Percentiles rank a stretch among this genome's conserved stretches.
phyloP scores from a whole-genome alignment of 768 basidiomycete genomes.

The Boletus pseudo-olivaceus region DNA sequence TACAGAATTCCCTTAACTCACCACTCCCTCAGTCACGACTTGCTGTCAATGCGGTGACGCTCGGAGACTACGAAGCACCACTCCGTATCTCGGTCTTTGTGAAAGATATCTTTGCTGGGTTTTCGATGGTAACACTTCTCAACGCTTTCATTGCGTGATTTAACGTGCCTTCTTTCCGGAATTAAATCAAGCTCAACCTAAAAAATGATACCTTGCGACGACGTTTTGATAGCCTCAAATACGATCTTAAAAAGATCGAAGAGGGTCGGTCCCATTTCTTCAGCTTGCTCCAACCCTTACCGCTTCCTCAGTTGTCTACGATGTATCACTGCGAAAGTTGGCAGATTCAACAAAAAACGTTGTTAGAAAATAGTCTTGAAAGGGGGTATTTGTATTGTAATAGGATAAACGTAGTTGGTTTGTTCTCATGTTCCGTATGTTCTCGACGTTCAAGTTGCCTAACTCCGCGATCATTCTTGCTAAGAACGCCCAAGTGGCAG shows the following conservation, averaged over 20 bases:
- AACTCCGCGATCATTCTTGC: constrained; percentile 22
- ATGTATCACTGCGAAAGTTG: constrained; percentile 74
- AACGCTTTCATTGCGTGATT: not conserved
- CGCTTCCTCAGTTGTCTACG: constrained; percentile 65
- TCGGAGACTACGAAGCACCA: constrained; percentile 77
- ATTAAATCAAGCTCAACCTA: constrained; percentile 59
- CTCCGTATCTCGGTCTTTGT: constrained; percentile 75
- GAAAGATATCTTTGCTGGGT: constrained; percentile 79
- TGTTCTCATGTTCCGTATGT: not conserved
- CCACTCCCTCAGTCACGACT: constrained; percentile 57
- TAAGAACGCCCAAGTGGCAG: constrained; percentile 4
- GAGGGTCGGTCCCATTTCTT: constrained; percentile 53
- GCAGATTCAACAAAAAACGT: constrained; percentile 26
- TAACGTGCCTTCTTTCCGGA: constrained; percentile 1
- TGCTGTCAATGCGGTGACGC: constrained; percentile 77
- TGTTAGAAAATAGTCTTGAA: not conserved
- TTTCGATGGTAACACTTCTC: constrained; percentile 59
- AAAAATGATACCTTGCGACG: constrained; percentile 77
- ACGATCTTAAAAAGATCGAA: constrained; percentile 85
- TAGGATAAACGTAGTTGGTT: not conserved
- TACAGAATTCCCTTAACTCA: constrained; percentile 5
- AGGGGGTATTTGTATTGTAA: not conserved
- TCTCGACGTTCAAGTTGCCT: not conserved
- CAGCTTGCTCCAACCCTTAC: not conserved
- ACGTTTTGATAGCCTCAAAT: constrained; percentile 78